These are phyloP conservation scores for Moniliella sp. DNA, from an alignment of 1,284 basidiomycete species.

Conservation along the genomic window DNA sequence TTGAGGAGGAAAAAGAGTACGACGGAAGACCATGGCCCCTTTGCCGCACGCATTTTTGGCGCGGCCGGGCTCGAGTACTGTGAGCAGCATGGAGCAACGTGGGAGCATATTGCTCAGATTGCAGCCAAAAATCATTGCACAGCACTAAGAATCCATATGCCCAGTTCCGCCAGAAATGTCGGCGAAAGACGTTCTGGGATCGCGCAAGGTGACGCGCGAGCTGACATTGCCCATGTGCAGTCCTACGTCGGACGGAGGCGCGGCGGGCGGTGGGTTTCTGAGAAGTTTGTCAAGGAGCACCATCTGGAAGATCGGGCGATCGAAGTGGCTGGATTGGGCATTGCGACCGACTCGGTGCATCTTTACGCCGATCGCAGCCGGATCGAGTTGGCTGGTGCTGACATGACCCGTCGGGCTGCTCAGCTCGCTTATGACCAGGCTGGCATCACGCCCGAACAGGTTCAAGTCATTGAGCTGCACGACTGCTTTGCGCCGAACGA, in stretches of 20 bases:
- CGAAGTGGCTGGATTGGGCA: constrained; percentile 37
- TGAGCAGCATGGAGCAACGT: constrained; percentile 49
- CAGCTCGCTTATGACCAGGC: constrained; percentile 53
- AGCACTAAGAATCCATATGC: constrained; percentile 63
- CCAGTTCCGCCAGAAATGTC: constrained; percentile 43
- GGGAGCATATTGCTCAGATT: constrained; percentile 53
- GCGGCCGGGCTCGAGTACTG: constrained; percentile 61
- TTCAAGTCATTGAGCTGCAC: constrained; percentile 64
- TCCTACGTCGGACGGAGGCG: constrained; percentile 43
- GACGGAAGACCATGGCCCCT: constrained; percentile 45
- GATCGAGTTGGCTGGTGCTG: constrained; percentile 26
- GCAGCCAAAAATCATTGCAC: constrained; percentile 59
- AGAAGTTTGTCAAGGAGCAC: constrained; percentile 56
- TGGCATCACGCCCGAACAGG: constrained; percentile 48
- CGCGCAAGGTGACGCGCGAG: constrained; percentile 44
- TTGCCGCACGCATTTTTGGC: constrained; percentile 52
- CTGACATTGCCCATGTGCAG: constrained; percentile 70
- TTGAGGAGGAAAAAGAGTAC: constrained; percentile 43
- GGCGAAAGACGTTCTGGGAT: constrained; percentile 11
- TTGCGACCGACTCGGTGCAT: constrained; percentile 20
- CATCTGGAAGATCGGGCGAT: constrained; percentile 63
- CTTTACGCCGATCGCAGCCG: constrained; percentile 20
- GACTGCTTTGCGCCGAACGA: constrained; percentile 51
- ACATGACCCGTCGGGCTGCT: constrained; percentile 51
- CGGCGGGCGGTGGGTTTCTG: constrained; percentile 45